Evolutionary conservation across 495 filamentous ascomycete species (phyloP), one percentile per base, ranked within the genome.

Genomic region (Lasiosphaeriaceae sp.): DNA sequence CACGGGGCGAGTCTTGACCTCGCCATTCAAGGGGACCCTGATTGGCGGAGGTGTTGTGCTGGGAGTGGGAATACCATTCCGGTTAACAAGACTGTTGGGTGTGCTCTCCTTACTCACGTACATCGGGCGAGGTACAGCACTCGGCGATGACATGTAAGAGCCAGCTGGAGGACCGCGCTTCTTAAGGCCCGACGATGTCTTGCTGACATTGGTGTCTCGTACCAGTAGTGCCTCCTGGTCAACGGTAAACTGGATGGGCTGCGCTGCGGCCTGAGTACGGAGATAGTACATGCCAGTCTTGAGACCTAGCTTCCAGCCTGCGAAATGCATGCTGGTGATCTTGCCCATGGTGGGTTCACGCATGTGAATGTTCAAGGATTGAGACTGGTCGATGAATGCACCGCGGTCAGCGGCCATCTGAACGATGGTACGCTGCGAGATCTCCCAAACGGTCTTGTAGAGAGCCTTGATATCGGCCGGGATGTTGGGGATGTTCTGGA

Each of bases 221-320:
- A 96, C 90, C 76, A 89, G 88, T 59, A 98, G 89, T 47, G 89
- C 86, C 74, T 96, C 91, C 77, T 98, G 94, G 76, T 98, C 94
- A 65, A 98, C 94, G 6, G 94, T 98, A 78, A 98, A 98, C 75
- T 98, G 94, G 64, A 98, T 98, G 52, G 94, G 94, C 41, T 92
- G 90, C 4, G 90, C 90, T 19, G 94, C 94, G 54, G 94, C 94
- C 86, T 95, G 95, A 41, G 94, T 98, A 65, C 94, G 92, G 61
- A 98, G 87, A 73, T 98, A 98, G 85, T 98, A 98, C 95, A 98
- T 97, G 75, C 94, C 94, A 11, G 94, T 98, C 86, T 98, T 98
- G 57, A 98, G 83, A 65, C 94, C 94, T 65, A 96, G 84, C 80
- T 97, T 98, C 94, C 94, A 98, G 61, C 94, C 94, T 37, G 95